Conservation (phyloP, 495 filamentous ascomycete species). For the Bathelium albidoporum region DNA sequence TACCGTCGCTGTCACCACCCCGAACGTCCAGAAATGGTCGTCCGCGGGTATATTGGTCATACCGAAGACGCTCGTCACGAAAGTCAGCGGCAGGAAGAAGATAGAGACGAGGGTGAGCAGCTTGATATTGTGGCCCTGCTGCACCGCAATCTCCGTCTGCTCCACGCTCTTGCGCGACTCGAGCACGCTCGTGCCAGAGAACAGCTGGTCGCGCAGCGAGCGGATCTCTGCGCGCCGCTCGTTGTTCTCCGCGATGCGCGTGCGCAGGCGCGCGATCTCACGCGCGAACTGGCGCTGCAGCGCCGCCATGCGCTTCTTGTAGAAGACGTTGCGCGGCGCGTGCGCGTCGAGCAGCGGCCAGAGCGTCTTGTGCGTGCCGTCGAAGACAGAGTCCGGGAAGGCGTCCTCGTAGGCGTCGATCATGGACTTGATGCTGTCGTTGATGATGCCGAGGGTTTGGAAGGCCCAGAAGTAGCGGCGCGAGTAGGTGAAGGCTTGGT, state of each 20-base stretch:
- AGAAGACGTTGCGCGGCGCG: slow-evolving; percentile 18
- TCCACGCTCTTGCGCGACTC: slow-evolving; percentile 33
- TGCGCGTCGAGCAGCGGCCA: slow-evolving; percentile 31
- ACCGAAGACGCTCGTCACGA: slow-evolving; percentile 37
- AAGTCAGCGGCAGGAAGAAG: slow-evolving; percentile 40
- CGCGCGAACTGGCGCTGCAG: slow-evolving; percentile 20
- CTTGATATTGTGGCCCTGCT: slow-evolving; percentile 39
- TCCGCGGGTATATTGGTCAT: slow-evolving; percentile 36
- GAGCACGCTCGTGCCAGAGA: slow-evolving; percentile 34
- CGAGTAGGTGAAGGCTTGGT: slow-evolving; percentile 43
- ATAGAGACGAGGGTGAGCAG: slow-evolving; percentile 40
- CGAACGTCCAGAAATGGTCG: slow-evolving; percentile 28
- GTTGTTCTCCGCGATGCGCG: slow-evolving; percentile 20
- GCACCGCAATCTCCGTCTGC: slow-evolving; percentile 30
- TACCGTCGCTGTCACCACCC: slow-evolving; percentile 29
- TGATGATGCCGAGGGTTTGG: slow-evolving; percentile 46
- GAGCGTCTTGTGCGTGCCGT: slow-evolving; percentile 36
- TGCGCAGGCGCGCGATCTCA: slow-evolving; percentile 21
- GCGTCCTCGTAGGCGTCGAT: slow-evolving; percentile 37
- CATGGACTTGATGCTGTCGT: slow-evolving; percentile 45
- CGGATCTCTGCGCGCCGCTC: slow-evolving; percentile 27
- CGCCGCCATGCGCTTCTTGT: slow-evolving; percentile 13
- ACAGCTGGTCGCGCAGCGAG: slow-evolving; percentile 34
- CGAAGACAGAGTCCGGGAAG: slow-evolving; percentile 44
- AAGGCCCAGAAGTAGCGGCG: slow-evolving; percentile 49